A percentile compares a stretch with the other conserved stretches of the same genome.
Evolutionary conservation across 202 grass and related monocot species (phyloP).

Genomic region (Schoenoplectus tabernaemontani): DNA sequence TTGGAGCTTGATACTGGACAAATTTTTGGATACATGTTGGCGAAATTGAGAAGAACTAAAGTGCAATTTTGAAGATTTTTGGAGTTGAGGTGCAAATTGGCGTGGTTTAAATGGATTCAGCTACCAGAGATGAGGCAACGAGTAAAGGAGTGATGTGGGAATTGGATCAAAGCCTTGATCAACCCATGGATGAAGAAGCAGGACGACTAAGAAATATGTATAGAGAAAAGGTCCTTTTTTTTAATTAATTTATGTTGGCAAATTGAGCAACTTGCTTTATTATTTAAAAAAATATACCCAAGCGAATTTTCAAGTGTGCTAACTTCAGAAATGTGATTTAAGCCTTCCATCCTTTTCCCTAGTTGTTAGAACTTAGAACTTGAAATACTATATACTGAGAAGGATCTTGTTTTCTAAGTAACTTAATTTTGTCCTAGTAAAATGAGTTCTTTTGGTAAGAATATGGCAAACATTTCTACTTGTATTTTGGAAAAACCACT

Average conservation of each 20-base stretch:
- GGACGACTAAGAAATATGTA: slow-evolving; percentile 82
- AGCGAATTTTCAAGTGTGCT: background rate
- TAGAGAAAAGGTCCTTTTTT: slow-evolving; percentile 68
- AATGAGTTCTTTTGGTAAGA: background rate
- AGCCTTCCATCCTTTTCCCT: background rate
- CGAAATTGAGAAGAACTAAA: slow-evolving; percentile 19
- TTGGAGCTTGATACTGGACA: slow-evolving; percentile 13
- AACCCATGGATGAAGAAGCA: slow-evolving; percentile 97
- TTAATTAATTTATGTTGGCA: slow-evolving; percentile 24
- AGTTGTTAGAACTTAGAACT: background rate
- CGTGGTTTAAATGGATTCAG: slow-evolving; percentile 54
- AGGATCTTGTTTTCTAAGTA: background rate
- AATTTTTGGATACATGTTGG: slow-evolving; percentile 1
- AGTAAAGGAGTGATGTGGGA: slow-evolving; percentile 93
- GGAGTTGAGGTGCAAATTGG: slow-evolving; percentile 7
- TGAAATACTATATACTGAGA: background rate
- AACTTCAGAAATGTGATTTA: background rate
- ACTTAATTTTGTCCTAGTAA: background rate
- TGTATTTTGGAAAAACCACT: background rate
- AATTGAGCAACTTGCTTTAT: slow-evolving; percentile 10
- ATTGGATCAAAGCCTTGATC: slow-evolving; percentile 95
- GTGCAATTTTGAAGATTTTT: slow-evolving; percentile 28
- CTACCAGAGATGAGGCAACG: slow-evolving; percentile 41
- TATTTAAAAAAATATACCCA: background rate
- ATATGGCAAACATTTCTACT: background rate